Conservation (phyloP, 2,329 filamentous ascomycete genomes). For the Aureobasidium sp. region DNA sequence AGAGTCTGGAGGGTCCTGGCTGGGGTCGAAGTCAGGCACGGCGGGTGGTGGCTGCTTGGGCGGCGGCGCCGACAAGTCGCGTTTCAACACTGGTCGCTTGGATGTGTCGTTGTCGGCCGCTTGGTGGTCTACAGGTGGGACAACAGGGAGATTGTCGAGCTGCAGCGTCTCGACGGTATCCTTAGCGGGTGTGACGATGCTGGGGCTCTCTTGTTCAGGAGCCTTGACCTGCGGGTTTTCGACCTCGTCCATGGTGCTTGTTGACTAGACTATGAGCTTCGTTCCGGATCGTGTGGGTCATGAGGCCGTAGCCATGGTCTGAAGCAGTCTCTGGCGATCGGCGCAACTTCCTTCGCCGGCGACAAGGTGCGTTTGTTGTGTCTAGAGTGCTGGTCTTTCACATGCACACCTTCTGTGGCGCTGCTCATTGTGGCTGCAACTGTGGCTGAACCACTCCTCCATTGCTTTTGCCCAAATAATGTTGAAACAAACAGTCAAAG, state of each 20-base stretch:
- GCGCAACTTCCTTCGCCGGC: background rate
- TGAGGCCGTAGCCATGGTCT: conserved; percentile 15
- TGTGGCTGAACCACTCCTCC: background rate
- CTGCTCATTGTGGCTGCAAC: background rate
- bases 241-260: conserved; percentile 39
- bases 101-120: background rate
- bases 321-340: background rate
- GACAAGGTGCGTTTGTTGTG: conserved; percentile 2
- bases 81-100: conserved; percentile 41
- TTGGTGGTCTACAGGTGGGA: conserved; percentile 25
- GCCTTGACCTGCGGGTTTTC: conserved; percentile 39
- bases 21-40: conserved; percentile 38
- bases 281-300: background rate
- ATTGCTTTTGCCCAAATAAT: background rate
- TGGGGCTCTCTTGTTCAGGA: conserved; percentile 18
- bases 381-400: background rate
- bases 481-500: background rate
- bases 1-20: conserved; percentile 44
- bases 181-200: conserved; percentile 35
- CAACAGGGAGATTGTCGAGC: conserved; percentile 23
- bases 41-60: conserved; percentile 46
- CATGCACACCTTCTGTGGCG: conserved; percentile 14
- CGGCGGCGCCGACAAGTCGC: conserved; percentile 43
- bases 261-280: background rate
- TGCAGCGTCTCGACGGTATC: conserved; percentile 40